Percentiles rank a stretch among this genome's conserved stretches.
Evolutionary conservation across 257 asterid species (phyloP).

Genomic region (Solanum microdontum): DNA sequence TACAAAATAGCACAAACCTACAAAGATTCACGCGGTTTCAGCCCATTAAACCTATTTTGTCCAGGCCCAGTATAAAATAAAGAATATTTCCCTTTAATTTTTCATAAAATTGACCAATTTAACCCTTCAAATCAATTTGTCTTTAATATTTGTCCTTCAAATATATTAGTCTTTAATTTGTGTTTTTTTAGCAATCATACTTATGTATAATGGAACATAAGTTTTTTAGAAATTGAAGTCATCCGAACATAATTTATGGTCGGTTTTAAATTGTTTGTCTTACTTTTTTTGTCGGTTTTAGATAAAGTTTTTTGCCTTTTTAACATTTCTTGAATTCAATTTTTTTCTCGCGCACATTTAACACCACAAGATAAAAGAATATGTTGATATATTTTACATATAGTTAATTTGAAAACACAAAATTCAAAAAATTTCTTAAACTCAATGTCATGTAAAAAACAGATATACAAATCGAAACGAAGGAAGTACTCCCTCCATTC

Average conservation of each 20-base stretch:
- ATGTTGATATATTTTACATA: background rate
- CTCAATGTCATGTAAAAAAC: too few relatives aligned
- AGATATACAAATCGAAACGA: too few relatives aligned
- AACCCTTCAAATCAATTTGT: background rate
- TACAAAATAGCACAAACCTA: background rate
- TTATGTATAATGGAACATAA: background rate
- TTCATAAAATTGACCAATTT: background rate
- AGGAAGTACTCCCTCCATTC: too few relatives aligned
- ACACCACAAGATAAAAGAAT: too few relatives aligned
- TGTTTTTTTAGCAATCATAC: background rate
- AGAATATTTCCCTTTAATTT: background rate
- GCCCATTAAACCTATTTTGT: background rate
- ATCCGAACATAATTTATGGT: background rate
- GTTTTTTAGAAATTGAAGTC: background rate
- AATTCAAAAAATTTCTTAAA: too few relatives aligned
- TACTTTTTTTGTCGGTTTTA: too few relatives aligned
- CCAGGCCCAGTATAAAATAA: background rate
- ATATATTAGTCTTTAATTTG: too few relatives aligned
- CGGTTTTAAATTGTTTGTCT: too few relatives aligned
- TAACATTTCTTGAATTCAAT: too few relatives aligned
- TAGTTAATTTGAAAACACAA: too few relatives aligned
- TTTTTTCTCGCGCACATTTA: too few relatives aligned
- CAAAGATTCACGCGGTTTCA: background rate
- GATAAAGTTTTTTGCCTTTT: too few relatives aligned
- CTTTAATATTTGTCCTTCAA: background rate